phyloP scores from a whole-genome alignment of 1,284 basidiomycete genomes.

The Irpex sp. region DNA sequence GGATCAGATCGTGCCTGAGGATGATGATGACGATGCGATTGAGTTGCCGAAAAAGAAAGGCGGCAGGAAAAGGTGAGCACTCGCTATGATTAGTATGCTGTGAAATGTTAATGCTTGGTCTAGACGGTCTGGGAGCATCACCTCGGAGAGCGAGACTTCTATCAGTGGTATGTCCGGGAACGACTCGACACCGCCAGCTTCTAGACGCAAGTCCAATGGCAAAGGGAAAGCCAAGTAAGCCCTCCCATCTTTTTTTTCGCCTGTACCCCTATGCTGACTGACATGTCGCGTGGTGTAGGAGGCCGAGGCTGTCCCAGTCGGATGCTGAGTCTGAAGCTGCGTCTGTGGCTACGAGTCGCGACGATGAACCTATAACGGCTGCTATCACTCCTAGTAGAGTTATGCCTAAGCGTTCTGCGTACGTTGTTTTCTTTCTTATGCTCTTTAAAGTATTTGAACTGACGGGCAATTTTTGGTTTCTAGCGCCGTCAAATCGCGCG shows the following conservation, averaged over 20 bases:
- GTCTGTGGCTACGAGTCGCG: conserved; percentile 19
- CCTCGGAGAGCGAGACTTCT: conserved; percentile 24
- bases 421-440: conserved; percentile 5
- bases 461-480: background rate
- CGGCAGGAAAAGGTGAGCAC: conserved; percentile 29
- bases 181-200: conserved; percentile 24
- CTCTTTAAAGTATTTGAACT: background rate
- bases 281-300: conserved; percentile 17
- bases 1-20: conserved; percentile 47
- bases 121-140: conserved; percentile 35
- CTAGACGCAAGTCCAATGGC: conserved; percentile 18
- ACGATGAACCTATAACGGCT: conserved; percentile 15
- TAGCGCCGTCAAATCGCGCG: conserved; percentile 24
- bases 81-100: too few relatives aligned
- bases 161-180: conserved; percentile 23
- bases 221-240: conserved; percentile 30
- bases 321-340: conserved; percentile 43
- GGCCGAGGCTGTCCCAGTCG: conserved; percentile 38
- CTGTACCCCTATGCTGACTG: conserved; percentile 4
- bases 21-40: conserved; percentile 48
- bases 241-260: background rate
- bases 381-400: conserved; percentile 27
- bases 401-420: conserved; percentile 34
- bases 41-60: conserved; percentile 39
- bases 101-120: background rate